phyloP scores from a whole-genome alignment of 1,284 basidiomycete species.

The Schizopora paradoxa region DNA sequence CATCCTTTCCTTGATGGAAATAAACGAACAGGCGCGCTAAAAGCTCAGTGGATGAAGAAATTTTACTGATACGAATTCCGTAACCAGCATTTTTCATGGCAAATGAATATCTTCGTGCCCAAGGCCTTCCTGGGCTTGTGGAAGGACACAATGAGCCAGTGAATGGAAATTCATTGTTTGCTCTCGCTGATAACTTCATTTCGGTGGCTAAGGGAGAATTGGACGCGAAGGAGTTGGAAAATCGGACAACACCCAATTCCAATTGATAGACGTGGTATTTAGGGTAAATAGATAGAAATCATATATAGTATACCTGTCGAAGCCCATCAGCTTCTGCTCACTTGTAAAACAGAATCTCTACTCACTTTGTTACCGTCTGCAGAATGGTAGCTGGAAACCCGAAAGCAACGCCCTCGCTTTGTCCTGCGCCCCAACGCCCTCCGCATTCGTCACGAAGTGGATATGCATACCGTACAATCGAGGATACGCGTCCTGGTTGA shows the following conservation, averaged over 20 bases:
- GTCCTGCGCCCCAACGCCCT: conserved; percentile 82
- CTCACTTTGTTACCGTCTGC: conserved; percentile 10
- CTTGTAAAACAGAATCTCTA: neutral
- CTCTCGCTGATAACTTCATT: conserved; percentile 2
- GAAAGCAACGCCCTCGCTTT: conserved; percentile 79
- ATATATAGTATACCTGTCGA: neutral
- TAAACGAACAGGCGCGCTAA: conserved; percentile 23
- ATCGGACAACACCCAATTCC: neutral
- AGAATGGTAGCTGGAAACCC: conserved; percentile 86
- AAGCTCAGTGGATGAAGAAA: neutral
- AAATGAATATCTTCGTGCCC: conserved; percentile 23
- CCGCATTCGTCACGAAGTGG: conserved; percentile 83
- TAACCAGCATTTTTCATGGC: conserved; percentile 23
- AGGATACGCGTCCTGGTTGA: conserved; percentile 86
- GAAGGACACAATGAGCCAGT: too few species aligned
- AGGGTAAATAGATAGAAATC: neutral
- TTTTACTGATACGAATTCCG: neutral
- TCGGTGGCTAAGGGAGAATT: conserved; percentile 4
- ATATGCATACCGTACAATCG: conserved; percentile 85
- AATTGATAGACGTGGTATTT: neutral
- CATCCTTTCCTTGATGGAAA: conserved; percentile 29
- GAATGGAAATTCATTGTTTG: too few species aligned
- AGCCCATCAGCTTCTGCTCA: neutral
- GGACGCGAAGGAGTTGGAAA: neutral
- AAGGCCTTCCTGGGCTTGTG: conserved; percentile 18